Evolutionary conservation across 805 yeast species (phyloP).

Genomic region (Candida odintsovae): DNA sequence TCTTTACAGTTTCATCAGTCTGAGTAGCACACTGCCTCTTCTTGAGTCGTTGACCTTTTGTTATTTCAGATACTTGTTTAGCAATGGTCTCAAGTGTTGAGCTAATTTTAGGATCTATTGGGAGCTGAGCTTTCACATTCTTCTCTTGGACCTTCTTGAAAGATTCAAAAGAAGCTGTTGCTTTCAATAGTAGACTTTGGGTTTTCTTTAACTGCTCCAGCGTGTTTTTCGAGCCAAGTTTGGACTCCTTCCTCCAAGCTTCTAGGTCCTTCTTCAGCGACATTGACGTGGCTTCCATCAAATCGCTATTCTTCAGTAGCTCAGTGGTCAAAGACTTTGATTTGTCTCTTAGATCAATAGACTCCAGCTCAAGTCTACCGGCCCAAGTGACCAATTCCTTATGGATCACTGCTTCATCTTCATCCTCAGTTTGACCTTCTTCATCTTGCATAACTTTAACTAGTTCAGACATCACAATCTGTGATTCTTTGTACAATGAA

Average conservation of each 20-base stretch:
- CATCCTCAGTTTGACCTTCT: conserved; percentile 4
- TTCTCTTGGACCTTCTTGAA: not conserved
- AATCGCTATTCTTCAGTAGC: conserved; percentile 10
- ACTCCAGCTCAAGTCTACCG: conserved; percentile 42
- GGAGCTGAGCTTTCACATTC: not conserved
- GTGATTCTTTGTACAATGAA: not conserved
- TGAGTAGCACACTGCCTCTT: not conserved
- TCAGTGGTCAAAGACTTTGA: conserved; percentile 13
- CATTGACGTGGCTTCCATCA: not conserved
- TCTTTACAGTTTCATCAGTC: not conserved
- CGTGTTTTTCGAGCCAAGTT: not conserved
- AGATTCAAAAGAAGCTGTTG: not conserved
- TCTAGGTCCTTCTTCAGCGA: not conserved
- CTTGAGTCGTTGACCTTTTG: not conserved
- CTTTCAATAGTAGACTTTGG: not conserved
- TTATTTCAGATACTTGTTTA: not conserved
- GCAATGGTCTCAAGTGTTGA: not conserved
- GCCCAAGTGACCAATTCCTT: conserved; percentile 43
- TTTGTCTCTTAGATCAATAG: conserved; percentile 35
- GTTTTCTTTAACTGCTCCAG: not conserved
- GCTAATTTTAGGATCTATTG: not conserved
- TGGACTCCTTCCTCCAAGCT: not conserved
- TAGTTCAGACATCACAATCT: not conserved
- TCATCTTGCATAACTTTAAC: not conserved
- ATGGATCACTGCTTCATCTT: conserved; percentile 19